These are phyloP conservation scores for Elsinoe arachidis DNA, from an alignment of 2,329 filamentous ascomycete species.

Conservation along the genomic window DNA sequence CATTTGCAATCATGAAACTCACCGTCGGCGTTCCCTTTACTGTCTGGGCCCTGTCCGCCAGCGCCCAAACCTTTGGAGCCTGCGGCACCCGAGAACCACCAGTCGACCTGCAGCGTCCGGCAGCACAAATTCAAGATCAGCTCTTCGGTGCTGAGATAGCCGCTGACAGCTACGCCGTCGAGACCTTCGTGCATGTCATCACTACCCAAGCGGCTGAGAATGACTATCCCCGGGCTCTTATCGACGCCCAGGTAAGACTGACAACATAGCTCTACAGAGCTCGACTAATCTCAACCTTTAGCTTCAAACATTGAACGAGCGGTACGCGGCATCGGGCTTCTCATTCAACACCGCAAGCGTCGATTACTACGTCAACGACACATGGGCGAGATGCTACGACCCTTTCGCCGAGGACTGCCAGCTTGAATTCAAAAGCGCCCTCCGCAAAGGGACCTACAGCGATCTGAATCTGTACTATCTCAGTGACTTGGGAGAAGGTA, in stretches of 20 bases:
- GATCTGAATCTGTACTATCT: constrained; percentile 52
- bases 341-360: constrained; percentile 40
- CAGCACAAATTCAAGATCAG: background rate
- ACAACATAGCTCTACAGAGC: background rate
- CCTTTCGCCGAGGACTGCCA: constrained; percentile 25
- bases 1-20: background rate
- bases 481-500: constrained; percentile 34
- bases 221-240: background rate
- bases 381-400: constrained; percentile 36
- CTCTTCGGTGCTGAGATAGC: background rate
- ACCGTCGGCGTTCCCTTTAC: background rate
- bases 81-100: background rate
- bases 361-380: constrained; percentile 43
- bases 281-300: background rate
- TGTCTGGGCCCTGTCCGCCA: background rate
- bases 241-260: background rate
- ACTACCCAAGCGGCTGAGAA: background rate
- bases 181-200: background rate
- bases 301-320: constrained; percentile 23
- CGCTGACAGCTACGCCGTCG: background rate
- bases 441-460: constrained; percentile 44
- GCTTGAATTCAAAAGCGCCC: constrained; percentile 40
- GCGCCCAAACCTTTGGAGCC: background rate
- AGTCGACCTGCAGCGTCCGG: background rate
- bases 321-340: constrained; percentile 40